phyloP scores from a whole-genome alignment of 2,329 filamentous ascomycete species.

The Ceratocystis cacaofunesta region DNA sequence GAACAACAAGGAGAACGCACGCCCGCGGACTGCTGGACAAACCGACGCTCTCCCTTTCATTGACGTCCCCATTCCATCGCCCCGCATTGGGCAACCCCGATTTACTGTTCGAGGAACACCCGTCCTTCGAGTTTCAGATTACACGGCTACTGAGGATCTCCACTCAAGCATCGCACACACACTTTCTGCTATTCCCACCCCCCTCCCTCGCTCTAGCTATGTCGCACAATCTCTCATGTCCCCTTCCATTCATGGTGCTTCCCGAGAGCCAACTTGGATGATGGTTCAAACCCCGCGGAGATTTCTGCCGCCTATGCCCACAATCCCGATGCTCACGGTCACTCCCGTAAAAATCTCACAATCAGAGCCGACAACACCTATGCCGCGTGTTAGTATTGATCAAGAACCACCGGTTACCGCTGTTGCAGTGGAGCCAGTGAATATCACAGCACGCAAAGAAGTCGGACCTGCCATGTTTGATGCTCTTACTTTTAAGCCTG shows the following conservation, averaged over 20 bases:
- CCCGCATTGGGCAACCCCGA: conserved; percentile 65
- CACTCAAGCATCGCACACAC: conserved; percentile 12
- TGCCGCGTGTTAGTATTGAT: background rate
- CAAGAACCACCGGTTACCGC: background rate
- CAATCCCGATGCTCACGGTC: background rate
- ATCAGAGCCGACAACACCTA: conserved; percentile 25
- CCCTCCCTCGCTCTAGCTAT: conserved; percentile 12
- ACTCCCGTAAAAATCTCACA: conserved; percentile 15
- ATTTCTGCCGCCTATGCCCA: conserved; percentile 10
- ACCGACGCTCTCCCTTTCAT: conserved; percentile 38
- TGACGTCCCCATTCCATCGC: conserved; percentile 67
- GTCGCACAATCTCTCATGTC: conserved; percentile 6
- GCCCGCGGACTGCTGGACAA: conserved; percentile 33
- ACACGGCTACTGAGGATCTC: conserved; percentile 56
- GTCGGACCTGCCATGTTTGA: conserved; percentile 73
- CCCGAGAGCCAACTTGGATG: conserved; percentile 16
- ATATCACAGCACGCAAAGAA: conserved; percentile 33
- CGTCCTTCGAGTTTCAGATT: conserved; percentile 65
- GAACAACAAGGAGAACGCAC: background rate
- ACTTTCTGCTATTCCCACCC: conserved; percentile 3
- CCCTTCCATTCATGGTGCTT: conserved; percentile 11
- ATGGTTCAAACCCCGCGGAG: conserved; percentile 12
- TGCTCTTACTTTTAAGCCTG: conserved; percentile 59
- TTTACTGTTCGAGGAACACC: conserved; percentile 66
- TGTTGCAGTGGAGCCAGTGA: conserved; percentile 29